Conservation (phyloP, 768 basidiomycete species). For the Sarcomyxa edulis region DNA sequence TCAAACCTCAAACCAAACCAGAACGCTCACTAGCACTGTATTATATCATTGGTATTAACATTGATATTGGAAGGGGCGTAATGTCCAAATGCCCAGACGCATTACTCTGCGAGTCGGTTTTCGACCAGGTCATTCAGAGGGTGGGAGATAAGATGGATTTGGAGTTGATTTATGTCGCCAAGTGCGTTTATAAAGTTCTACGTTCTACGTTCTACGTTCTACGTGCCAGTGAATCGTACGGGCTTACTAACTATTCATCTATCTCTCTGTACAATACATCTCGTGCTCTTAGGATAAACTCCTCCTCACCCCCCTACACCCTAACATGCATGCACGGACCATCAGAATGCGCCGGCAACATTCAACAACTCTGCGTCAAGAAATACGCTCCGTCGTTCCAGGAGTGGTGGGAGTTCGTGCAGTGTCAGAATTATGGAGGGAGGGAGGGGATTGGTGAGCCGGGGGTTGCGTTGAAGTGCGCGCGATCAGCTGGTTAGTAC, state of each 20-base stretch:
- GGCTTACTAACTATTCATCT: no score
- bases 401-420: slow-evolving; percentile 82
- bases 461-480: slow-evolving; percentile 62
- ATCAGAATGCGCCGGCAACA: slow-evolving; percentile 82
- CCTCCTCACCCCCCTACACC: slow-evolving; percentile 69
- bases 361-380: slow-evolving; percentile 80
- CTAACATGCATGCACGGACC: slow-evolving; percentile 77
- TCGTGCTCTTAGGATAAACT: slow-evolving; percentile 42
- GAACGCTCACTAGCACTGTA: no score
- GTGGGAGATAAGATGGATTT: slow-evolving; percentile 51
- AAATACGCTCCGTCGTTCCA: slow-evolving; percentile 42
- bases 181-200: slow-evolving; percentile 30
- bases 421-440: slow-evolving; percentile 73
- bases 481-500: slow-evolving; percentile 47
- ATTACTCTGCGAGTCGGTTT: slow-evolving; percentile 54
- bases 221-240: no score
- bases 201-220: not conserved
- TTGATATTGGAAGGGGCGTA: no score
- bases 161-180: slow-evolving; percentile 52
- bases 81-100: slow-evolving; percentile 67
- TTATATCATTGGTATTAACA: no score
- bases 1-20: no score
- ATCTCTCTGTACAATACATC: no score
- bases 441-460: slow-evolving; percentile 58
- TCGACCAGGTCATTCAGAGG: slow-evolving; percentile 50